A percentile compares a stretch with the other conserved stretches of the same genome.
phyloP scores from a whole-genome alignment of 441 rosid genomes.

The Aquilaria agallochum region DNA sequence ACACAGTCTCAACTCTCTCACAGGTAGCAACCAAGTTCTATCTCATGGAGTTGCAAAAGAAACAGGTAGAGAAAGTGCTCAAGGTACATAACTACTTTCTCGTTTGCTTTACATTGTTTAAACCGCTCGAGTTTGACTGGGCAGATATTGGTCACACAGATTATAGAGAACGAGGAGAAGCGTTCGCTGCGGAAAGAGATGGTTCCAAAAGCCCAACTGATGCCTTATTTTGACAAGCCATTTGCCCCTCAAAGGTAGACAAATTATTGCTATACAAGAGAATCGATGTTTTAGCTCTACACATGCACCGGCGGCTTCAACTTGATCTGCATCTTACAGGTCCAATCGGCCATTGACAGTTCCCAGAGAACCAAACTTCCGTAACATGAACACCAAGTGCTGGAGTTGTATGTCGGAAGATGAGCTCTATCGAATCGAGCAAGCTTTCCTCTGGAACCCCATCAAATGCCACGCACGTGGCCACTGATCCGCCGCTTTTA shows the following conservation, averaged over 20 bases:
- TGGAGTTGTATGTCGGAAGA: constrained; percentile 47
- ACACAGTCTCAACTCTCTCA: no score
- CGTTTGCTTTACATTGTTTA: not conserved
- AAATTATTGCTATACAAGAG: no score
- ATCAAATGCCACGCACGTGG: constrained; percentile 12
- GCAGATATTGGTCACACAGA: constrained; percentile 24
- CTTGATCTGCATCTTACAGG: constrained; percentile 26
- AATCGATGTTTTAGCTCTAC: not conserved
- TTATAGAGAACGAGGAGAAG: constrained; percentile 75
- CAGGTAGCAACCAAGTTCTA: constrained; percentile 84
- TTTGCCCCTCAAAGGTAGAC: constrained; percentile 67
- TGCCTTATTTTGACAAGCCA: constrained; percentile 81
- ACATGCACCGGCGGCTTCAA: not conserved
- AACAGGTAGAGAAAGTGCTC: constrained; percentile 53
- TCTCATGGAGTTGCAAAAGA: constrained; percentile 48
- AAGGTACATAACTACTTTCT: constrained; percentile 38
- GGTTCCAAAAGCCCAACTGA: constrained; percentile 82
- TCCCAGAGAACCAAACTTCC: constrained; percentile 72
- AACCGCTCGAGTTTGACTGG: not conserved
- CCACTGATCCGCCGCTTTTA: no score
- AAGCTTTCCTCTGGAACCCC: constrained; percentile 40
- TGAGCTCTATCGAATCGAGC: constrained; percentile 40
- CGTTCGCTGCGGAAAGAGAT: constrained; percentile 69
- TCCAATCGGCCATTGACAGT: constrained; percentile 70
- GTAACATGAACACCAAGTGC: constrained; percentile 41